Evolutionary conservation across 225 moss, liverwort and hornwort species (phyloP), one percentile per base, ranked within the genome.

Genomic region (Polytrichum commune): DNA sequence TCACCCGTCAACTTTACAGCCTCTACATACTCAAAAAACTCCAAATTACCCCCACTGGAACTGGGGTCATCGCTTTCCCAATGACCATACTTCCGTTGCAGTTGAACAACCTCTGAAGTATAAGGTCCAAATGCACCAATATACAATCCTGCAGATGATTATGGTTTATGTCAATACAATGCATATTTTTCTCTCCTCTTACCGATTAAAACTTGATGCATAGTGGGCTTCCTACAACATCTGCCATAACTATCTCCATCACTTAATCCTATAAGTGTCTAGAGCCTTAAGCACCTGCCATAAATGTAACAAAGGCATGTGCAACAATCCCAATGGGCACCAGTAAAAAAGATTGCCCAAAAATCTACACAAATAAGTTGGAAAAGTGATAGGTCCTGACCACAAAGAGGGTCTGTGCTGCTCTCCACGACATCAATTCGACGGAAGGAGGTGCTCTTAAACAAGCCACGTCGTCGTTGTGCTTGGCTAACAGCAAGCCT

Each of bases 1-100:
- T 98, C 97, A 64, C 97, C 97, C 5, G 97, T 98, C 74, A 98
- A 84, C 80, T 98, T 98, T 4, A 98, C 85, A 77, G 97, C 97
- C 79, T 98, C 97, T 53, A 98, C 97, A 78, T 98, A 98, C 76
- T 98, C 97, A 76, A 98, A 98, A 79, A 98, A 98, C 80, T 98
- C 97, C 70, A 98, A 81, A 57, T 91, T 98, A 67, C 89, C 81
- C 63, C 77, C 80, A 69, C 81, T 88, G 56, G 88, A 70, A 60
- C 79, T 84, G 29, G 82, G 65, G 73, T 88, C 91, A 13, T 92
- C 91, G 64, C 80, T 88, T 71, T 94, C 88, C 97, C 97, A 98
- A 73, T 92, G 88, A 63, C 97, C 97, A 77, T 90, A 98, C 64
- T 93, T 98, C 46, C 97, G 83, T 73, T 83, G 89, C 76, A 98